These are phyloP conservation scores for Crithidia fasciculata DNA, from an alignment of 208 protist genomes.

Conservation along the genomic window DNA sequence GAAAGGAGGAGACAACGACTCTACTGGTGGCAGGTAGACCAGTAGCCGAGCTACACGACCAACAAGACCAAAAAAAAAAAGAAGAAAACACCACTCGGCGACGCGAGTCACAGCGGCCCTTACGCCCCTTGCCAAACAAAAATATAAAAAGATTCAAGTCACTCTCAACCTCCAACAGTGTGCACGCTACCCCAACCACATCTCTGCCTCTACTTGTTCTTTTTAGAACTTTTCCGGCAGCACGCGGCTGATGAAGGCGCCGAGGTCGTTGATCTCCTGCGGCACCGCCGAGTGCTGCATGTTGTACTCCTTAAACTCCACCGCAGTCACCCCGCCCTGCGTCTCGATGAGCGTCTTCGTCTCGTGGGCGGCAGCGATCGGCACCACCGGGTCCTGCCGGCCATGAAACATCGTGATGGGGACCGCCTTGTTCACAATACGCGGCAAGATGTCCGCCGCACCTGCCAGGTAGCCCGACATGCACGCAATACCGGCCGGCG, in stretches of 20 bases:
- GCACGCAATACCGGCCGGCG: conserved; percentile 71
- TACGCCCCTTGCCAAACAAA: background rate
- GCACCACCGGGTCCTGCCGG: conserved; percentile 75
- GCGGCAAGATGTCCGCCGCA: conserved; percentile 50
- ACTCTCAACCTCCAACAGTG: too few relatives aligned
- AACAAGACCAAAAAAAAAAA: too few relatives aligned
- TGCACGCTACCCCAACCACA: too few relatives aligned
- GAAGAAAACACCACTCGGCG: too few relatives aligned
- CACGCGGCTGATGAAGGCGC: conserved; percentile 54
- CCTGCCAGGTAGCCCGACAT: conserved; percentile 86
- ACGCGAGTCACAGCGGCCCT: too few relatives aligned
- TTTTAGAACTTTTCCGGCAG: conserved; percentile 47
- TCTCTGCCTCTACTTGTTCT: background rate
- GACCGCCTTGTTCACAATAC: conserved; percentile 35
- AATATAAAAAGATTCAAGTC: background rate
- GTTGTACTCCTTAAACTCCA: conserved; percentile 75
- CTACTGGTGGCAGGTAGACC: too few relatives aligned
- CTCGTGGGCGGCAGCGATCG: conserved; percentile 50
- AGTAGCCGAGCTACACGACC: too few relatives aligned
- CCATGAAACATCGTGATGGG: conserved; percentile 85
- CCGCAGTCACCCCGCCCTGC: conserved; percentile 28
- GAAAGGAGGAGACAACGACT: too few relatives aligned
- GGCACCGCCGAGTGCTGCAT: conserved; percentile 81
- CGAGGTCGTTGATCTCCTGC: conserved; percentile 79
- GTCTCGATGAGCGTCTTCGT: conserved; percentile 56